Evolutionary conservation across 75 land plant species (phyloP).

Genomic region (Pseudotsuga menziesii): DNA sequence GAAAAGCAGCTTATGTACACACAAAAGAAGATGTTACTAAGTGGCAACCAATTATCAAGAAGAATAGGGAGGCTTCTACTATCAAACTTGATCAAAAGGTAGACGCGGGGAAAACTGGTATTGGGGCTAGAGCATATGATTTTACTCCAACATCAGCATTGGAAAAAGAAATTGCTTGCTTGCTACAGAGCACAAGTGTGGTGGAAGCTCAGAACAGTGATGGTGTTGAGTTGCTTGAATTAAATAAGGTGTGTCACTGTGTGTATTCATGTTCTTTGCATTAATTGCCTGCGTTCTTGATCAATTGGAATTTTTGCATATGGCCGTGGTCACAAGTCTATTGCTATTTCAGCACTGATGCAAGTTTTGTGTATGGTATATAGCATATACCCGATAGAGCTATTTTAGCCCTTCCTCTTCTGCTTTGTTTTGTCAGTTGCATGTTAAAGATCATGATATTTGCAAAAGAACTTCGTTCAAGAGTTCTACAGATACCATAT

Average conservation of each 20-base stretch:
- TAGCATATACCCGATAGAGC: not conserved
- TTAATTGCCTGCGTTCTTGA: not conserved
- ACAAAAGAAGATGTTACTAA: constrained; percentile 74
- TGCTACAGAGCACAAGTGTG: constrained; percentile 50
- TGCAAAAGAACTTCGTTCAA: too few species aligned
- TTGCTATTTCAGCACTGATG: not conserved
- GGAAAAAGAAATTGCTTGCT: constrained; percentile 70
- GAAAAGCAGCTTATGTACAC: constrained; percentile 67
- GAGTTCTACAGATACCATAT: too few species aligned
- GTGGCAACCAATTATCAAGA: constrained; percentile 87
- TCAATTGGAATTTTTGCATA: not conserved
- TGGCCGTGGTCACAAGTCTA: not conserved
- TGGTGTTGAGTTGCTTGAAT: constrained; percentile 71
- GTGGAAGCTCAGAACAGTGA: constrained; percentile 60
- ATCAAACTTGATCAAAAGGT: constrained; percentile 51
- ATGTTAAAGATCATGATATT: too few species aligned
- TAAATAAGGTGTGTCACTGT: constrained; percentile 56
- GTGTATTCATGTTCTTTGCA: not conserved
- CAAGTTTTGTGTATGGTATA: not conserved
- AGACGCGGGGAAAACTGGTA: constrained; percentile 35
- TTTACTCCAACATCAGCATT: constrained; percentile 71
- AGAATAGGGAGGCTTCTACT: constrained; percentile 86
- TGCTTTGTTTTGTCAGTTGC: too few species aligned
- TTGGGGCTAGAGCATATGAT: constrained; percentile 66
- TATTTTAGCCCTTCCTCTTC: too few species aligned